Base-by-base conservation (phyloP, 2,329 filamentous ascomycete species). In the Botrytis fragariae region DNA sequence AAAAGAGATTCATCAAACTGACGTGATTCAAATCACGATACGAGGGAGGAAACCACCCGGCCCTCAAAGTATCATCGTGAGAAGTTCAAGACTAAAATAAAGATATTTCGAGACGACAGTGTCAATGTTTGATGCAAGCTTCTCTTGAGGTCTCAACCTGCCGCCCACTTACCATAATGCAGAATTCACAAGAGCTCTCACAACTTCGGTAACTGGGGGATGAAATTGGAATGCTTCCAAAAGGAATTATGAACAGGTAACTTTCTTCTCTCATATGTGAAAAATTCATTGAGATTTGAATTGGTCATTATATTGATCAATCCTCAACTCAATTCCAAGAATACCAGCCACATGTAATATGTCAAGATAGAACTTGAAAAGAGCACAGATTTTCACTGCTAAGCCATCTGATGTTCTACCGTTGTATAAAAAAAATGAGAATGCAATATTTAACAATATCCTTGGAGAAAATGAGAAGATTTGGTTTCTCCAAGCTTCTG, bases 361-460 rank as follows among this genome's bases (percentile, higher is more conserved):
- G 5, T 25, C 0, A 29, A 48, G 16, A 8, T 6, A n/a, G 3
- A 48, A 4, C 12, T 20, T 48, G 37, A 1, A 29, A 48, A 35
- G 32, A 5, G 18, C 18, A 4, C 3, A 7, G 5, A 35, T 16
- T 20, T 65, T 9, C 29, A n/a, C 32, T n/a, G 5, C 5, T 16
- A 10, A 10, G 4, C 20, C 25, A 7, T 37, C 7, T n/a, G 6
- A 20, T 18, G 4, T 18, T 20, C 20, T 9, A 37, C 8, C 6
- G 29, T 18, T 32, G 22, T 25, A 29, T n/a, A n/a, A n/a, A n/a
- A 6, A 35, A 22, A 32, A 32, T 6, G 37, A 42, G 0, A 44
- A n/a, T 1, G 22, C 1, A 12, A 45, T 22, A 1, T 32, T 32
- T n/a, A 0, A 44, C 39, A 2, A 0, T 2, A 7, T 32, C 4